Conservation (phyloP, 257 asterid genomes). For the Scutellaria galericulata region DNA sequence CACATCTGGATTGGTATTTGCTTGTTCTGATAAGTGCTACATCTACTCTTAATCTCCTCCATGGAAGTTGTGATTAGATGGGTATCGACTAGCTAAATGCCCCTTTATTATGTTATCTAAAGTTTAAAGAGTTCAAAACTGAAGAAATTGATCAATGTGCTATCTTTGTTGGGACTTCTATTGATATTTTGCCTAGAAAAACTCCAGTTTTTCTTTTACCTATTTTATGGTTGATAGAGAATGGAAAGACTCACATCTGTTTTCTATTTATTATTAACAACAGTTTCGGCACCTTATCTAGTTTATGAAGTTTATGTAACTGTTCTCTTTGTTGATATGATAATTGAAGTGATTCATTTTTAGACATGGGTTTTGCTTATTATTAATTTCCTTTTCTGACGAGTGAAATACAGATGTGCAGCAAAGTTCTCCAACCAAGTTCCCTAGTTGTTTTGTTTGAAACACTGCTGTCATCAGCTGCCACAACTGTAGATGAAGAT, state of each 20-base stretch:
- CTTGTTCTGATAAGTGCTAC: conserved; percentile 12
- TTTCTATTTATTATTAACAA: neutral
- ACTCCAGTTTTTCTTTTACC: neutral
- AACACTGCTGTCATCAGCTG: conserved; percentile 89
- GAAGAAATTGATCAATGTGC: conserved; percentile 26
- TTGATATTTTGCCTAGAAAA: neutral
- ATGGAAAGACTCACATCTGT: conserved; percentile 13
- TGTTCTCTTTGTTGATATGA: conserved; percentile 22
- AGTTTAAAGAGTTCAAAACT: conserved; percentile 25
- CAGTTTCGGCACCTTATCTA: neutral
- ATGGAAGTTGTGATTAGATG: conserved; percentile 13
- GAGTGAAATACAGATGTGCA: conserved; percentile 78
- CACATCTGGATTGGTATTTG: neutral
- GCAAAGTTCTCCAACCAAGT: conserved; percentile 95
- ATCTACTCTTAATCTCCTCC: conserved; percentile 19
- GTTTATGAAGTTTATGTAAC: conserved; percentile 8
- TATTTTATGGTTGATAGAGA: neutral
- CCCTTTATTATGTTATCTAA: neutral
- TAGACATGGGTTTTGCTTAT: conserved; percentile 23
- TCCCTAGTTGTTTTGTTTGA: conserved; percentile 82
- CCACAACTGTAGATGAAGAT: conserved; percentile 95
- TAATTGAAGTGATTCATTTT: neutral
- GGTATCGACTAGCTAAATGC: neutral
- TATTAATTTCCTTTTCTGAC: conserved; percentile 10
- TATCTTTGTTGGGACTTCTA: conserved; percentile 23